phyloP scores from a whole-genome alignment of 2,329 filamentous ascomycete genomes.

The Hypoxylon sp. region DNA sequence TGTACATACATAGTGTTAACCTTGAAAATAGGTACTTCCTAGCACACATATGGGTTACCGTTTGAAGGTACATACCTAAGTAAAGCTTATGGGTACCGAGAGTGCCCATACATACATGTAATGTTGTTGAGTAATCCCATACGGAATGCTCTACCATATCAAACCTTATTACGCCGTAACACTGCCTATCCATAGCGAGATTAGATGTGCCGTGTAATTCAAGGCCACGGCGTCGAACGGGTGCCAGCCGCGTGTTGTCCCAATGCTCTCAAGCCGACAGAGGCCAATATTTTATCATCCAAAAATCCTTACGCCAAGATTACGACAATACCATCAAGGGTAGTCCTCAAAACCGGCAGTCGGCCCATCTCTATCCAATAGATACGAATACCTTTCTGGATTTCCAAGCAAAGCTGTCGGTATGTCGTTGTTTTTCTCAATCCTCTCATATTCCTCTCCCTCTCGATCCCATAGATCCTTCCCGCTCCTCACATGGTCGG shows the following conservation, averaged over 20 bases:
- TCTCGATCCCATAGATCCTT: constrained; percentile 69
- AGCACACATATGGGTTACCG: not conserved
- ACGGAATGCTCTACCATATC: not conserved
- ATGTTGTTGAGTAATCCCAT: not conserved
- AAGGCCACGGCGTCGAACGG: not conserved
- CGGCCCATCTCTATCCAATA: constrained; percentile 63
- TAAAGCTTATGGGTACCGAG: not conserved
- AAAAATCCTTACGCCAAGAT: not conserved
- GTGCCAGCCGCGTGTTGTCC: not conserved
- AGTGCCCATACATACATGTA: not conserved
- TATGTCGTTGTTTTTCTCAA: constrained; percentile 68
- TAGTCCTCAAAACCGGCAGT: constrained; percentile 66
- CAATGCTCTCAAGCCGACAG: not conserved
- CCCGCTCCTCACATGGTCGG: constrained; percentile 66
- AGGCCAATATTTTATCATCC: not conserved
- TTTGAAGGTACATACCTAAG: not conserved
- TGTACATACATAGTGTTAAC: too few species aligned
- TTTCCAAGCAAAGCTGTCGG: constrained; percentile 63
- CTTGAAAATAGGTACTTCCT: not conserved
- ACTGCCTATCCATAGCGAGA: not conserved
- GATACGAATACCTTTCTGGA: constrained; percentile 60
- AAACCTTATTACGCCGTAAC: not conserved
- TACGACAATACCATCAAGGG: constrained; percentile 40
- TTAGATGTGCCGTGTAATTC: not conserved
- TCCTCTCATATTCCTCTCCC: constrained; percentile 62